These are phyloP conservation scores for Hymenoscyphus fraxineus DNA, from an alignment of 2,329 filamentous ascomycete genomes.

Conservation along the genomic window DNA sequence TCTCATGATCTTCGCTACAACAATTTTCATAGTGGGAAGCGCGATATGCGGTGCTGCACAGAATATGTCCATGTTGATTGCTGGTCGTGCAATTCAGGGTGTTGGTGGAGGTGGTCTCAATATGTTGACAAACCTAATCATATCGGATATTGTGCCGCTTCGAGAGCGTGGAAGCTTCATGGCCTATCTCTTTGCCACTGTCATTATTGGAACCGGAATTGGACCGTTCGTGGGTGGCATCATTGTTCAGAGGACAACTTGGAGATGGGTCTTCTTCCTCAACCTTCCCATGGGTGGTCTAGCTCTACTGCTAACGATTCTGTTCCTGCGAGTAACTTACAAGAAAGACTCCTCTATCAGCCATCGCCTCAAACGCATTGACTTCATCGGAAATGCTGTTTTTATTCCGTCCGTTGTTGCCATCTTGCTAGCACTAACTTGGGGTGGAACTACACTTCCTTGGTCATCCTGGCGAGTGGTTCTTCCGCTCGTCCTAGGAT, in stretches of 20 bases:
- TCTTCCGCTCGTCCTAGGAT: constrained; percentile 54
- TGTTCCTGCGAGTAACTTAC: constrained; percentile 17
- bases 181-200: constrained; percentile 48
- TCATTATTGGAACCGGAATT: constrained; percentile 41
- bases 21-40: constrained; percentile 8
- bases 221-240: constrained; percentile 41
- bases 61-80: constrained; percentile 59
- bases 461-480: constrained; percentile 60
- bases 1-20: constrained; percentile 3
- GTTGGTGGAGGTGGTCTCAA: constrained; percentile 61
- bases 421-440: constrained; percentile 57
- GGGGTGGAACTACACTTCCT: constrained; percentile 59
- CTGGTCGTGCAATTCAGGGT: constrained; percentile 59
- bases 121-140: constrained; percentile 54
- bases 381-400: constrained; percentile 58
- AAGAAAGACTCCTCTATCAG: constrained; percentile 8
- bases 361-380: constrained; percentile 47
- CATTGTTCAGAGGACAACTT: constrained; percentile 40
- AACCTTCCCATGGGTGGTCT: constrained; percentile 21
- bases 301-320: constrained; percentile 7
- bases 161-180: constrained; percentile 15
- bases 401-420: constrained; percentile 53
- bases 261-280: constrained; percentile 30
- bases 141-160: constrained; percentile 74
- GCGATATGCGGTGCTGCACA: constrained; percentile 1